phyloP scores from a whole-genome alignment of 495 filamentous ascomycete genomes.

The Schizothecium vesticola region DNA sequence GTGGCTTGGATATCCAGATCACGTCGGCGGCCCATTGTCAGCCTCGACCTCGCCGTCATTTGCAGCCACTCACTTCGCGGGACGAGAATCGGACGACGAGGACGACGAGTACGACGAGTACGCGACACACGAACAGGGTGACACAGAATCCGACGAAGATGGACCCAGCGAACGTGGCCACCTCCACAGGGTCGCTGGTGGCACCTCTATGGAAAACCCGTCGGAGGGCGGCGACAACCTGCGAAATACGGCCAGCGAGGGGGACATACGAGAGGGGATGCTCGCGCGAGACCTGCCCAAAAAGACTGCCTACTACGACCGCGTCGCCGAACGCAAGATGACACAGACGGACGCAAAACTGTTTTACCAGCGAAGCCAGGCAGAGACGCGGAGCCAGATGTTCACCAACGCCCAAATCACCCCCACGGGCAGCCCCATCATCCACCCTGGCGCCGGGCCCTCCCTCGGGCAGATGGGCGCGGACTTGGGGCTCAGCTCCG shows the following conservation, averaged over 20 bases:
- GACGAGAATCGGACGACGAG: constrained; percentile 30
- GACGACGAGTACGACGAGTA: constrained; percentile 13
- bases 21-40: constrained; percentile 22
- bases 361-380: constrained; percentile 86
- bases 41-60: constrained; percentile 26
- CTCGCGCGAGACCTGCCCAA: constrained; percentile 69
- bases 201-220: constrained; percentile 2
- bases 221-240: constrained; percentile 10
- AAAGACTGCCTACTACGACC: constrained; percentile 79
- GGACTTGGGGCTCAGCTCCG: constrained; percentile 13
- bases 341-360: constrained; percentile 88
- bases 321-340: constrained; percentile 83
- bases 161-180: constrained; percentile 12
- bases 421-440: constrained; percentile 47
- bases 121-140: constrained; percentile 18
- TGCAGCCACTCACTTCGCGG: constrained; percentile 19
- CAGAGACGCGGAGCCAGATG: constrained; percentile 48
- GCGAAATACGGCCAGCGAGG: not conserved
- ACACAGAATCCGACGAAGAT: constrained; percentile 26
- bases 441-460: constrained; percentile 32
- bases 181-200: constrained; percentile 1
- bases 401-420: constrained; percentile 43
- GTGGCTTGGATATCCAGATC: constrained; percentile 11
- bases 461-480: constrained; percentile 22
- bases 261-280: constrained; percentile 48